Conservation (phyloP, 768 basidiomycete genomes). For the Russula sp. region DNA sequence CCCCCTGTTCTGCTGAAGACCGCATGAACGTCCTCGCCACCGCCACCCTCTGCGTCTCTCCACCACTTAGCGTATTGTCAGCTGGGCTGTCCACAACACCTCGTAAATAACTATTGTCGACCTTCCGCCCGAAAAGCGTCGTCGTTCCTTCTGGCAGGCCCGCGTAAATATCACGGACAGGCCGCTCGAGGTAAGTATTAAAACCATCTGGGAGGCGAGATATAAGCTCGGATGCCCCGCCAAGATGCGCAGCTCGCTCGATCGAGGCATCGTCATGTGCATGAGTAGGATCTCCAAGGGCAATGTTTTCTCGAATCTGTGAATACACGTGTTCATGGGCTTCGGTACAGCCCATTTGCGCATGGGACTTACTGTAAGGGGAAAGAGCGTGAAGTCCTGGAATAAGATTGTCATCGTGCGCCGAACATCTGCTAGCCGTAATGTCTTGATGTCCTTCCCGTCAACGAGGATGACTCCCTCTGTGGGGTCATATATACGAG, state of each 20-base stretch:
- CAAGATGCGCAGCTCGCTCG: conserved; percentile 58
- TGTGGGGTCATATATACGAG: conserved; percentile 63
- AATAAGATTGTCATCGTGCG: conserved; percentile 67
- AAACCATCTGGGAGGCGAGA: conserved; percentile 59
- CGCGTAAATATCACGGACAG: conserved; percentile 61
- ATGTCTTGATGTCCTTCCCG: conserved; percentile 52
- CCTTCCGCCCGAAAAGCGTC: conserved; percentile 55
- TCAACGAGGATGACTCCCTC: conserved; percentile 69
- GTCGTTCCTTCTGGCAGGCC: conserved; percentile 58
- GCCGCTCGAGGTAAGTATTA: conserved; percentile 66
- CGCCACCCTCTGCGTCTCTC: conserved; percentile 70
- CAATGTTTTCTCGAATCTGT: conserved; percentile 75
- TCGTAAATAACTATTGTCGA: conserved; percentile 26
- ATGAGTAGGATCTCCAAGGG: conserved; percentile 58
- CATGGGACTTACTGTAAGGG: conserved; percentile 53
- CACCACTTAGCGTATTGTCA: conserved; percentile 47
- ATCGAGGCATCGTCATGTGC: conserved; percentile 51
- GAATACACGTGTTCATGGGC: background rate
- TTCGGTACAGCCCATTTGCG: no score
- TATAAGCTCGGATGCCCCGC: conserved; percentile 63
- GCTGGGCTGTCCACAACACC: background rate
- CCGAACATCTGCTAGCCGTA: conserved; percentile 57
- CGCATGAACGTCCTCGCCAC: conserved; percentile 73
- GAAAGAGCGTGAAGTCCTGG: conserved; percentile 78
- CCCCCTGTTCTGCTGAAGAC: conserved; percentile 38